Evolutionary conservation across 2,329 filamentous ascomycete genomes (phyloP), one percentile per base, ranked within the genome.

Genomic region (Fusarium verrucosum): DNA sequence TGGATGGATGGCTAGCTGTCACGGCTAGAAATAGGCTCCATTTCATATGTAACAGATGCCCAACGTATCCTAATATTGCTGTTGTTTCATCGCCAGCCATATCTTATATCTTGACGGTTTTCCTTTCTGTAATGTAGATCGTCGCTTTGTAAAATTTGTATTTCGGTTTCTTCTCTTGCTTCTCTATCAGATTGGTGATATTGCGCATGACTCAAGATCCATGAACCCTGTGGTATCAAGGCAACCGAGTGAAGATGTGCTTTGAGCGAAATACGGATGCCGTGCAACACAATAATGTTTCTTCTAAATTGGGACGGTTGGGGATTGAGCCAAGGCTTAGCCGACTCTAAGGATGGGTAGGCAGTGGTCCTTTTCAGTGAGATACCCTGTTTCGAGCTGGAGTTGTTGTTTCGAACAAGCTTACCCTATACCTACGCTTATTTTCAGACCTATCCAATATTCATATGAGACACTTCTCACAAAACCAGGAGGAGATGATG

Each of bases 151-250:
- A 25, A 45, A 23, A 17, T 11, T 19, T 44, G 17, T 19, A 7
- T 51, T 17, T 40, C 26, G 8, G 7, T 19, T 14, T 7, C 10
- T 17, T 19, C 10, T 17, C 28, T 36, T 52, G 14, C 43, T 23
- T 19, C 5, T 33, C 13, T 13, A 19, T 41, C 14, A 20, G 38
- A 17, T 17, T 26, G 17, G 14, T 10, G 22, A 51, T 33, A 20
- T 17, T 23, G 4, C 10, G 30, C 58, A 50, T 62, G 58, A 62
- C 40, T 62, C 58, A 50, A 10, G n/a, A 57, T 13, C 59, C 33
- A 54, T 61, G 49, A 43, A 61, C 58, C 49, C 41, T 47, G 49
- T n/a, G 30, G 6, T 28, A 30, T 23, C 20, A 37, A 25, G 13
- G 26, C 25, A 37, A 33, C 25, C n/a, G 16, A 26, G 37, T n/a